Evolutionary conservation across 768 basidiomycete species (phyloP), one percentile per base, ranked within the genome.

Genomic region (Leucocoprinus birnbaumii): DNA sequence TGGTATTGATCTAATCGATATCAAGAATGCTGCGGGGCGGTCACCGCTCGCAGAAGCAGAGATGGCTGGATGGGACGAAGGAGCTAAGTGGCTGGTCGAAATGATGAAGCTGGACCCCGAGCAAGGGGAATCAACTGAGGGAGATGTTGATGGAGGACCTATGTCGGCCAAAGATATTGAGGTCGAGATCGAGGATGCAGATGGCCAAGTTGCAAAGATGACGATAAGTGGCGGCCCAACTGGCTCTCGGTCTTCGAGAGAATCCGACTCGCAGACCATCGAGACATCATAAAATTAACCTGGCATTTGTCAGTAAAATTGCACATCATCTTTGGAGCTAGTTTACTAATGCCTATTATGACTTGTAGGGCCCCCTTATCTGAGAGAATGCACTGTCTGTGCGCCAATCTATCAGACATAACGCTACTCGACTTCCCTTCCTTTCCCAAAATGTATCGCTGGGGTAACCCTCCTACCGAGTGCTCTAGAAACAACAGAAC

Each of bases 21-120:
- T 84, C 56, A 89, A 85, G 71, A 94, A 91, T 61, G 61, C 66
- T 1, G 85, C 83, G 2, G 90, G 91, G 2, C 78, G 79, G 48
- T 85, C 90, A 25, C 84, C 91, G n/a, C 77, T 94, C 0, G 87
- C 79, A 14, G 91, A 91, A 67, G 93, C 89, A 0, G 91, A 93
- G 67, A 75, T 83, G 42, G 83, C 79, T 2, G 87, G 82, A 1
- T 91, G 89, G 85, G 85, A 91, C 16, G 92, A 94, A 59, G 91
- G 91, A 21, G 87, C 91, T 14, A 80, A 79, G 62, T 92, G 87
- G 86, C 76, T 93, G 43, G 90, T 90, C 0, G 79, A 85, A 64
- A 79, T 87, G 69, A 94, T 94, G 87, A 80, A 82, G 49, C 75
- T 94, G 2, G 85, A 86, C 21, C 68, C 76, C 2, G 80, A 71